Percentiles rank a stretch among this genome's conserved stretches.
Evolutionary conservation across 1,284 basidiomycete genomes (phyloP).

Genomic region (Irpex sp.): DNA sequence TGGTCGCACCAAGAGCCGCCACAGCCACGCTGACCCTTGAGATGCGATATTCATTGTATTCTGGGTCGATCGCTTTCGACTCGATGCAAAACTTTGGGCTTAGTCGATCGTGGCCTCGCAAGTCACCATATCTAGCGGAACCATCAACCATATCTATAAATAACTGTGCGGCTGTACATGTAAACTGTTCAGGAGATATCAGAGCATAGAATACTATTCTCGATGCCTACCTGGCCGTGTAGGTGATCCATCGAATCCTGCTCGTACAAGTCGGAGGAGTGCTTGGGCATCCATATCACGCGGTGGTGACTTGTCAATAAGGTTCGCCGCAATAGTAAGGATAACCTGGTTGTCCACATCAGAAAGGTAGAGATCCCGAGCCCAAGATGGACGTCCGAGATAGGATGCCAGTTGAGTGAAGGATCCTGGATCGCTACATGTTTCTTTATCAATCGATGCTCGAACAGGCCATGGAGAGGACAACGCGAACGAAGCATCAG

Average conservation of each 20-base stretch:
- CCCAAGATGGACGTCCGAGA: not conserved
- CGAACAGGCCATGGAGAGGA: not conserved
- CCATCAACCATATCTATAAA: not conserved
- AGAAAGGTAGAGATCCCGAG: not conserved
- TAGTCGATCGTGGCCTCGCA: not conserved
- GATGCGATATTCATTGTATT: not conserved
- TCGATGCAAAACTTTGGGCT: not conserved
- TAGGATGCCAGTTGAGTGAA: not conserved
- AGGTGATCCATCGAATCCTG: not conserved
- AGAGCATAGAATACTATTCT: not conserved
- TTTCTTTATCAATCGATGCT: not conserved
- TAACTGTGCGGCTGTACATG: not conserved
- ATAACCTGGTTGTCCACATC: not conserved
- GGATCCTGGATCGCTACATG: not conserved
- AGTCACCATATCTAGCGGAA: not conserved
- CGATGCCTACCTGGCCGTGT: not conserved
- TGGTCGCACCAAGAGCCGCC: not conserved
- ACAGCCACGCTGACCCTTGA: not conserved
- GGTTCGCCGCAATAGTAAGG: not conserved
- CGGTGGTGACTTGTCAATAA: not conserved
- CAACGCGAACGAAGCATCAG: not conserved
- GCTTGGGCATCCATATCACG: not conserved
- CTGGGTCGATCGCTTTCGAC: not conserved
- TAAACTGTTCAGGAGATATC: not conserved
- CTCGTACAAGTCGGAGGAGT: not conserved